A percentile compares a stretch with the other conserved stretches of the same genome.
Conservation (phyloP, 768 basidiomycete species). For the Lactifluus piperatus region DNA sequence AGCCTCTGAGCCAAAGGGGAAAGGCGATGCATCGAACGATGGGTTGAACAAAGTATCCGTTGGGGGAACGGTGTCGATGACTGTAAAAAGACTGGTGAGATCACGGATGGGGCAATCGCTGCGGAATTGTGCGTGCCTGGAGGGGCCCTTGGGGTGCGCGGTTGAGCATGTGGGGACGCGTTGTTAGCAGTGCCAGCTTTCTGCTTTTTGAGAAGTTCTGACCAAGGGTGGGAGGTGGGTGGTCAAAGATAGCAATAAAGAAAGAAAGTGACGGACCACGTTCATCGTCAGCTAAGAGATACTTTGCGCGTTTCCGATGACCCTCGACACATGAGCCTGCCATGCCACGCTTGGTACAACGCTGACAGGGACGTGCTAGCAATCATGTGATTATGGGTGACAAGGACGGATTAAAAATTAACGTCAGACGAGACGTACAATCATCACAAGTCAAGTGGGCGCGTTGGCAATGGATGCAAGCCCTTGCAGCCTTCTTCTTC, state of each 20-base stretch:
- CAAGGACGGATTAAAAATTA: not conserved
- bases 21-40: conserved; percentile 45
- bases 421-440: conserved; percentile 44
- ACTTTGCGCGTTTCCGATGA: conserved; percentile 96
- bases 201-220: conserved; percentile 17
- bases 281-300: conserved; percentile 89
- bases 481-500: conserved; percentile 92
- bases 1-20: conserved; percentile 76
- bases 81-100: not conserved
- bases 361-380: conserved; percentile 88
- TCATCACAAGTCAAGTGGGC: conserved; percentile 99
- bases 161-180: conserved; percentile 2
- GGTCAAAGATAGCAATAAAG: conserved; percentile 3
- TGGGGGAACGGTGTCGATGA: conserved; percentile 32
- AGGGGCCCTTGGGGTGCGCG: conserved; percentile 5
- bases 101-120: not conserved
- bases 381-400: conserved; percentile 15
- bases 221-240: not conserved
- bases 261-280: conserved; percentile 47
- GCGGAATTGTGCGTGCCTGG: not conserved
- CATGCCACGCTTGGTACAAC: conserved; percentile 91
- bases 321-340: conserved; percentile 87
- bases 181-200: not conserved
- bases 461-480: conserved; percentile 94
- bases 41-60: conserved; percentile 53